phyloP scores from a whole-genome alignment of 305 asterid genomes.

The Fraxinus ornus region DNA sequence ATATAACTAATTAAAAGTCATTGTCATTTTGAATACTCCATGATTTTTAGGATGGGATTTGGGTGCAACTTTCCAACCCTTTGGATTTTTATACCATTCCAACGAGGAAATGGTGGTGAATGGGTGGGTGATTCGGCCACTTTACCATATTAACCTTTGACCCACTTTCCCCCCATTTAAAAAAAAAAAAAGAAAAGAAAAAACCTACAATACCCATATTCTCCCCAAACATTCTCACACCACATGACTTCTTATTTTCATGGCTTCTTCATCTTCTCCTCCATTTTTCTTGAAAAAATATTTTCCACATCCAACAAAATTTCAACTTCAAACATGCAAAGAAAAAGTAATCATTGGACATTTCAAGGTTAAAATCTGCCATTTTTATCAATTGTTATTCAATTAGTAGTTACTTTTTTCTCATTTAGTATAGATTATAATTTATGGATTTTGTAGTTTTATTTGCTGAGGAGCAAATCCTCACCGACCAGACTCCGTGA shows the following conservation, averaged over 20 bases:
- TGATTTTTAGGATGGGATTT: neutral
- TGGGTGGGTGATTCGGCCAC: too few relatives aligned
- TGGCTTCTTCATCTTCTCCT: neutral
- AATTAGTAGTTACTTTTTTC: neutral
- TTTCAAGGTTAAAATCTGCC: neutral
- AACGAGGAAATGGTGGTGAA: too few relatives aligned
- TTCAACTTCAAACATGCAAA: neutral
- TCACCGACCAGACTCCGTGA: neutral
- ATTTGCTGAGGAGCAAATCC: neutral
- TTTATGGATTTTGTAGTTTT: neutral
- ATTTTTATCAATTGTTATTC: neutral
- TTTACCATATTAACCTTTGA: too few relatives aligned
- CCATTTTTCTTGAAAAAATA: too few relatives aligned
- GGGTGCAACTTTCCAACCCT: neutral
- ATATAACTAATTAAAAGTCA: neutral
- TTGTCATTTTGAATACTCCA: neutral
- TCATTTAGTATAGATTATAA: neutral
- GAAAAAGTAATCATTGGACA: neutral
- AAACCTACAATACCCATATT: neutral
- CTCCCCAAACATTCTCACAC: neutral
- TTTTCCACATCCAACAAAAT: neutral
- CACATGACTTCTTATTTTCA: neutral
- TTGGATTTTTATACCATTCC: neutral
- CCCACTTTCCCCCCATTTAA: too few relatives aligned
- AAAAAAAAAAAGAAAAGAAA: too few relatives aligned